Evolutionary conservation across 75 land plant genomes (phyloP), one percentile per base, ranked within the genome.

Genomic region (Picea glauca): DNA sequence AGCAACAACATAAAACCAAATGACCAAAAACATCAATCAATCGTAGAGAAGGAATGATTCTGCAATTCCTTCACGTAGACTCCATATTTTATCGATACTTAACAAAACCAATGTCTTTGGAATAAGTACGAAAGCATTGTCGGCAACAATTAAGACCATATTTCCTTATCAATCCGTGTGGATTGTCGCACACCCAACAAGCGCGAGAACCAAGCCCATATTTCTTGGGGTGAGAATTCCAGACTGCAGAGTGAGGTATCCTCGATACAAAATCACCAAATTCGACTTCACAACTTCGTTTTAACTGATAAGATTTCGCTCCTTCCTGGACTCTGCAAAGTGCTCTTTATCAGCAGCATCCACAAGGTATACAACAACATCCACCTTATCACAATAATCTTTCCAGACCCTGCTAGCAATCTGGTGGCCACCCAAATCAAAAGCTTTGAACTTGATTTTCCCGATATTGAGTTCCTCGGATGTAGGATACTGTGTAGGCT

Each of bases 221-320:
- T 77, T 67, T 88, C 88, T 92, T 92, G 63, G 93, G 91, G 76
- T 92, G 93, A 40, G 93, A 84, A 86, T 89, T 92, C 93, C 93
- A 92, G 1, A 92, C 88, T 58, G 88, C 87, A 0, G 88, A 67
- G 83, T 92, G 93, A 14, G 91, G 91, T 91, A 92, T 92, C 43
- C 4, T 40, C 43, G 43, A 40, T 40, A 40, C 3, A 40, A 3
- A 40, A 40, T 40, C 43, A 40, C 43, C 4, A 40, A 40, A 40
- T 40, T 40, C 43, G 43, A 40, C 43, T 4, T 40, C 3, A 0
- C 4, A 4, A 40, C 43, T 4, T 40, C 43, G 43, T 40, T 40
- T 40, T 40, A 4, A 40, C 43, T 40, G 43, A 4, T 40, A 4
- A 4, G 43, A 40, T 40, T 40, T 40, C 43, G 43, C 43, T 40